Evolutionary conservation across 441 rosid species (phyloP).

Genomic region (Macaranga tanarius): DNA sequence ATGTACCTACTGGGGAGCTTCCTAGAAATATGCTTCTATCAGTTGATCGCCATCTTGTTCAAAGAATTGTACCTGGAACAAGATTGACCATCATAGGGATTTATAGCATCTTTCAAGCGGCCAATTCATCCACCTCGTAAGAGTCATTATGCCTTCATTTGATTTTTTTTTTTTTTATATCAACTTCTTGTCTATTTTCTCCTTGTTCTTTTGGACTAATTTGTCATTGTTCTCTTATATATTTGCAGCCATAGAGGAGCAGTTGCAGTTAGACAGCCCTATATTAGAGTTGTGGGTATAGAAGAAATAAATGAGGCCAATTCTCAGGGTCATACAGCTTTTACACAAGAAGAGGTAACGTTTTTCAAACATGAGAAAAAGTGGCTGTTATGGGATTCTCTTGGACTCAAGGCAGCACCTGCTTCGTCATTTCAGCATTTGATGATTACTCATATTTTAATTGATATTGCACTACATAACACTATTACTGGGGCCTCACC

Average conservation of each 20-base stretch:
- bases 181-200: conserved; percentile 5
- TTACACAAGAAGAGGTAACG: conserved; percentile 78
- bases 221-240: conserved; percentile 3
- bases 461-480: neutral
- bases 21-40: conserved; percentile 96
- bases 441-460: neutral
- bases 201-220: conserved; percentile 13
- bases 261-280: conserved; percentile 93
- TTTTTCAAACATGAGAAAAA: conserved; percentile 9
- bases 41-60: conserved; percentile 88
- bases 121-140: conserved; percentile 72
- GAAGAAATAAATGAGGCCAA: conserved; percentile 81
- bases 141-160: conserved; percentile 21
- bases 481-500: too few relatives aligned
- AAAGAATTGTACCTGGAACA: conserved; percentile 88
- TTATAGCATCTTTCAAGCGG: conserved; percentile 87
- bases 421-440: neutral
- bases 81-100: conserved; percentile 92
- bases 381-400: neutral
- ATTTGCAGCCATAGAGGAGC: conserved; percentile 81
- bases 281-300: conserved; percentile 83
- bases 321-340: conserved; percentile 73
- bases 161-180: neutral
- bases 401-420: conserved; percentile 1
- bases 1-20: conserved; percentile 98